phyloP scores from a whole-genome alignment of 768 basidiomycete genomes.

The Crucibulum laeve region DNA sequence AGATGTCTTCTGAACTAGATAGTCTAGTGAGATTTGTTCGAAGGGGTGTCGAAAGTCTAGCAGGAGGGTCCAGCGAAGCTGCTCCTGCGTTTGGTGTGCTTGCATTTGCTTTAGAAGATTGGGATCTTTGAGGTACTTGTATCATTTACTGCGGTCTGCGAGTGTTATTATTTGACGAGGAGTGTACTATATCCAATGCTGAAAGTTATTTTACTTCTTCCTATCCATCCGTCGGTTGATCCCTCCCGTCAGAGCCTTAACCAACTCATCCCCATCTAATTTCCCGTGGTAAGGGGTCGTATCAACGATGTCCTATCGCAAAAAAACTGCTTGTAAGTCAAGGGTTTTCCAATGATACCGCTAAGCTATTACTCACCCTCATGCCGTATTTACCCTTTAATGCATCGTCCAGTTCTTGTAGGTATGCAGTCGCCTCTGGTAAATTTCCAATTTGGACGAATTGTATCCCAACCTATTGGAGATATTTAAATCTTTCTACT shows the following conservation, averaged over 20 bases:
- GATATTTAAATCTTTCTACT: not conserved
- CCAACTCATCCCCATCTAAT: conserved; percentile 42
- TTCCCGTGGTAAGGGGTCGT: conserved; percentile 49
- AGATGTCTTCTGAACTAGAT: conserved; percentile 66
- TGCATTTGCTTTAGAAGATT: conserved; percentile 76
- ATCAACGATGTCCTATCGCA: conserved; percentile 74
- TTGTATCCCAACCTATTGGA: conserved; percentile 56
- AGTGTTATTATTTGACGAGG: no score
- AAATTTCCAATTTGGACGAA: conserved; percentile 68
- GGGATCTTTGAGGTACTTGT: conserved; percentile 48
- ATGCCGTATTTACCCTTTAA: conserved; percentile 36
- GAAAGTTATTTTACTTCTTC: no score
- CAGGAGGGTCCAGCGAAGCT: conserved; percentile 54
- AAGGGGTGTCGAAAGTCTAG: conserved; percentile 65
- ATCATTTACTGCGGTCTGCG: not conserved
- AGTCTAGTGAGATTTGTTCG: conserved; percentile 66
- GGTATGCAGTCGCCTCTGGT: conserved; percentile 32
- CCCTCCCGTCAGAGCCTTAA: conserved; percentile 64
- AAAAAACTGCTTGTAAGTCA: no score
- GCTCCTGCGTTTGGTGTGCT: conserved; percentile 65
- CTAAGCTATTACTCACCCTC: conserved; percentile 32
- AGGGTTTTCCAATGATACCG: no score
- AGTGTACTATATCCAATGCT: no score
- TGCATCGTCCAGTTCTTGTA: conserved; percentile 55
- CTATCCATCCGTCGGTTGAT: conserved; percentile 44